A percentile compares a stretch with the other conserved stretches of the same genome.
These are phyloP conservation scores for Ceratocystis ficicola DNA, from an alignment of 2,329 filamentous ascomycete species.

Conservation along the genomic window DNA sequence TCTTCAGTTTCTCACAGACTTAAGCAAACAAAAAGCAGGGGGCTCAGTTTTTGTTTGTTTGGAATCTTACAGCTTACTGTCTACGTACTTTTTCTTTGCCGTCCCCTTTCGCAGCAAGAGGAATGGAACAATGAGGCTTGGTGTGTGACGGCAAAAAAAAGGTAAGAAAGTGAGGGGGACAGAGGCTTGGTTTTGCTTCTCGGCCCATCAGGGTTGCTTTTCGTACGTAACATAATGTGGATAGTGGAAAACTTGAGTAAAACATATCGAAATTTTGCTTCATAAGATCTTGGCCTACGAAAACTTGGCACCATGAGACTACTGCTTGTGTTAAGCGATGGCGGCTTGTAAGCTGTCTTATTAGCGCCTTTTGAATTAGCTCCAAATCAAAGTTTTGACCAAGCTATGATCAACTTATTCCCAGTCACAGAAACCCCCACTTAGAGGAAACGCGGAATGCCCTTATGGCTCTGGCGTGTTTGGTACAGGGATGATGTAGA, in stretches of 20 bases:
- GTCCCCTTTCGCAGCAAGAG: background rate
- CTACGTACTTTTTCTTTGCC: background rate
- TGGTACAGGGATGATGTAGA: background rate
- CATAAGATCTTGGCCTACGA: background rate
- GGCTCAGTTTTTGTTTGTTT: background rate
- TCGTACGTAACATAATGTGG: conserved; percentile 8
- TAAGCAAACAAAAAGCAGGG: background rate
- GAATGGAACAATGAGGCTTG: background rate
- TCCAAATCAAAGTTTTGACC: background rate
- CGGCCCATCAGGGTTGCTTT: conserved; percentile 1
- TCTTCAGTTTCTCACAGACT: background rate
- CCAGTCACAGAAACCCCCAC: conserved; percentile 10
- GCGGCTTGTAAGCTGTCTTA: background rate
- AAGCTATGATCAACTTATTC: conserved; percentile 6
- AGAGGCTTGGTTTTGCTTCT: background rate
- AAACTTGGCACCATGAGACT: background rate
- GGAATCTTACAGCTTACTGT: background rate
- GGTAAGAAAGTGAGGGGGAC: background rate
- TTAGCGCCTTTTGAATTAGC: background rate
- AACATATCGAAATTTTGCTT: background rate
- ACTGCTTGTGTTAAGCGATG: background rate
- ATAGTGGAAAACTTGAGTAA: background rate
- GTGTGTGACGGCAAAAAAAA: background rate
- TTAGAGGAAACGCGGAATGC: conserved; percentile 8
- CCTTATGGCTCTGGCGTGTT: background rate